phyloP scores from a whole-genome alignment of 306 rosid genomes.

The Boehmeria nivea region DNA sequence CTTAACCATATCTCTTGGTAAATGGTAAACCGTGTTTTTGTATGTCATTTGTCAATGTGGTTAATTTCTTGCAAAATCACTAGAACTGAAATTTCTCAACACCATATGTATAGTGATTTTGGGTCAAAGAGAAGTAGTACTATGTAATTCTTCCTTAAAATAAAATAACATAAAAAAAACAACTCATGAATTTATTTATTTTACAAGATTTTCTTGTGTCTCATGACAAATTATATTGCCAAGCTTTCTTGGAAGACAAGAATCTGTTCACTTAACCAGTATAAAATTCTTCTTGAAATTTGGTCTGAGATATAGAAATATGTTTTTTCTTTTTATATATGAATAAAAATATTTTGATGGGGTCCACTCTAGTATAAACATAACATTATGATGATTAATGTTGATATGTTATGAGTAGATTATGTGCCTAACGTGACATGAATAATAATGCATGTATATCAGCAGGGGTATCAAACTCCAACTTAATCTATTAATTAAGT shows the following conservation, averaged over 20 bases:
- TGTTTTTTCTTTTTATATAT: no score
- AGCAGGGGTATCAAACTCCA: constrained; percentile 21
- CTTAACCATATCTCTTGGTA: constrained; percentile 14
- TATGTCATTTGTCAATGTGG: not conserved
- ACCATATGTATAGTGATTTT: no score
- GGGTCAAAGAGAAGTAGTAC: no score
- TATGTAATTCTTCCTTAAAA: no score
- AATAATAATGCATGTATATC: constrained; percentile 47
- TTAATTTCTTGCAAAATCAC: not conserved
- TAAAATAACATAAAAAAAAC: no score
- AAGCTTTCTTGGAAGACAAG: no score
- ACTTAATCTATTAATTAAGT: constrained; percentile 7
- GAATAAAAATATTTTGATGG: not conserved
- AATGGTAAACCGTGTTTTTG: no score
- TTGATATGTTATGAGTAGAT: constrained; percentile 49
- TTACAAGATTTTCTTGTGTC: no score
- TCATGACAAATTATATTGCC: no score
- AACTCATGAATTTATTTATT: no score
- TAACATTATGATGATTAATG: constrained; percentile 45
- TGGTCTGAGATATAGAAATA: constrained; percentile 25
- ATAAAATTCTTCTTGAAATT: constrained; percentile 27
- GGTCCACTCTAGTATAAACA: constrained; percentile 24
- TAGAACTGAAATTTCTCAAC: no score
- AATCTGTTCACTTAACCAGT: constrained; percentile 24
- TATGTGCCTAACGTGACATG: constrained; percentile 56